Evolutionary conservation across 257 asterid genomes (phyloP).

Genomic region (Nicotiana otophora): DNA sequence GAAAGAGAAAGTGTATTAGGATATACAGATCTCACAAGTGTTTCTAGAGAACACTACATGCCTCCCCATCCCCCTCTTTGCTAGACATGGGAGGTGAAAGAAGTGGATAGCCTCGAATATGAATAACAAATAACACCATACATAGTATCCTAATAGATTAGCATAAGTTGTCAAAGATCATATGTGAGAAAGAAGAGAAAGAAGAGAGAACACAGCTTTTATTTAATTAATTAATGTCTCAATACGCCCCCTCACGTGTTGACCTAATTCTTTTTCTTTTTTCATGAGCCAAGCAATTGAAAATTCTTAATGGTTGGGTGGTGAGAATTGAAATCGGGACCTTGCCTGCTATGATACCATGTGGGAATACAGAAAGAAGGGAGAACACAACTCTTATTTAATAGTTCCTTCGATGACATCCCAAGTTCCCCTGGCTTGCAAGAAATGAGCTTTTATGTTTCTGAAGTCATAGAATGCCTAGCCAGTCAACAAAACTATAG

Average conservation of each 20-base stretch:
- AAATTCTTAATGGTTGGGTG: too few relatives aligned
- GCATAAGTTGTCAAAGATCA: not conserved
- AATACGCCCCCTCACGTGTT: too few relatives aligned
- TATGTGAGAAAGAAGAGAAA: too few relatives aligned
- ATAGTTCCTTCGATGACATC: too few relatives aligned
- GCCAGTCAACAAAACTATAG: not conserved
- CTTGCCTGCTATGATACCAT: too few relatives aligned
- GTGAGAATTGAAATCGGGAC: too few relatives aligned
- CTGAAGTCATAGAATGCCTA: not conserved
- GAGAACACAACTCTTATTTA: too few relatives aligned
- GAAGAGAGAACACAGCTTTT: too few relatives aligned
- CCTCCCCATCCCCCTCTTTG: not conserved
- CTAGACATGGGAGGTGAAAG: not conserved
- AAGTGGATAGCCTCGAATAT: not conserved
- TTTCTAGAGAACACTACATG: not conserved
- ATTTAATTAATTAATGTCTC: too few relatives aligned
- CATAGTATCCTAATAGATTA: not conserved
- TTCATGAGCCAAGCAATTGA: too few relatives aligned
- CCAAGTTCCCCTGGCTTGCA: not conserved
- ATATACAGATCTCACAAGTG: not conserved
- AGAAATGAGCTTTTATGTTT: not conserved
- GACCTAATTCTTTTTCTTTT: too few relatives aligned
- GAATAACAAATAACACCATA: not conserved
- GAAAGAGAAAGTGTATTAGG: constrained; percentile 16
- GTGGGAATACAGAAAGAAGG: too few relatives aligned